Base-by-base conservation (phyloP, 2,329 filamentous ascomycete species). In the Trichoderma aggressivum region DNA sequence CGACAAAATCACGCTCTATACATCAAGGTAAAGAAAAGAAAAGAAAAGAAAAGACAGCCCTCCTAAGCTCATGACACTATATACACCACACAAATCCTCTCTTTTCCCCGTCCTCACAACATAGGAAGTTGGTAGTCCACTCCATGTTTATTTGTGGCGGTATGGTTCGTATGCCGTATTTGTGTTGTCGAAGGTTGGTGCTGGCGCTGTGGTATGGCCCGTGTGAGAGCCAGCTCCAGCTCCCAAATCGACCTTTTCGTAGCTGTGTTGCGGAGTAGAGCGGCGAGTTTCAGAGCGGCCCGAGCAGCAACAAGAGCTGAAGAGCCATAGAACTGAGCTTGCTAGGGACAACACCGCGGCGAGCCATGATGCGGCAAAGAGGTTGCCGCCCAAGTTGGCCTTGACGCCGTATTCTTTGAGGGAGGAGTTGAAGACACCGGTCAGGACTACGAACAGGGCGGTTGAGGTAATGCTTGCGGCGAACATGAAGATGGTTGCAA, bases 321-420 rank as follows among this genome's bases (percentile, higher is more conserved):
- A 62, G 18, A 70, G 67, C 67, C 67, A 70, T 5, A 70, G 24
- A 7, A 62, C 30, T 8, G 59, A 28, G 30, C 67, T 70, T 26
- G 59, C 58, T 11, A 55, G 18, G 12, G 67, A 70, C 16, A 70
- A 18, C 11, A 30, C 67, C 11, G 61, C 39, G 26, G 58, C 56
- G 14, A 70, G n/a, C 67, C 67, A 70, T 28, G 67, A 70, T 24
- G 67, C 67, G 18, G 59, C 67, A 32, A 70, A 39, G n/a, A 61
- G 43, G 26, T 60, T 58, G 3, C 58, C 39, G 16, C 67, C 67
- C 5, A 70, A 24, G 3, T 28, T 11, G 12, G 67, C 30, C 3
- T 12, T 43, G 24, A 70, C 32, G 21, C 67, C 67, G 32, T 70
- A 70, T 24, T 58, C 24, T 24, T 62, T 62, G 18, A 70, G 43